Evolutionary conservation across 805 yeast species (phyloP).

Genomic region (Yarrowia sp.): DNA sequence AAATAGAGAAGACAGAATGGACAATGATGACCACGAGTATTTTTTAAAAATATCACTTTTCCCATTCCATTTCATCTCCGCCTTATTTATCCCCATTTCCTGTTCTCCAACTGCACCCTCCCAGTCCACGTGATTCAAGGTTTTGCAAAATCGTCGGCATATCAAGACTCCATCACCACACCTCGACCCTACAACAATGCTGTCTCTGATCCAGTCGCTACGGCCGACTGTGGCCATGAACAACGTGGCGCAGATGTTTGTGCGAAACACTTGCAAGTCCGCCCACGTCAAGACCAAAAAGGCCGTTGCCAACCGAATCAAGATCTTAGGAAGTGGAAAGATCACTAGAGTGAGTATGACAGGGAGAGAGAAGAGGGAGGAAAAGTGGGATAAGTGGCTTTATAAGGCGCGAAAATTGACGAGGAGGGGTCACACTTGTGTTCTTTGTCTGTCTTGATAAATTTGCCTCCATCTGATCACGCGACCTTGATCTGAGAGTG

Average conservation of each 20-base stretch:
- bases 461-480: too few species aligned
- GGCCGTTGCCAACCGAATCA: conserved; percentile 38
- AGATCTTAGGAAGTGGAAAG: conserved; percentile 60
- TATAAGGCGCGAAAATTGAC: too few species aligned
- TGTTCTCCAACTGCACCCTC: not conserved
- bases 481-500: too few species aligned
- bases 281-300: conserved; percentile 37
- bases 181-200: conserved; percentile 29
- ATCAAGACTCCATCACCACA: conserved; percentile 30
- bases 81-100: not conserved
- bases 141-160: conserved; percentile 32
- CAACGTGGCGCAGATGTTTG: conserved; percentile 34
- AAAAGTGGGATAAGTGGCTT: too few species aligned
- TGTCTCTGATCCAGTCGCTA: conserved; percentile 38
- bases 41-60: not conserved
- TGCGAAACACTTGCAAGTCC: conserved; percentile 29
- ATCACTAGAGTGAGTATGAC: conserved; percentile 57
- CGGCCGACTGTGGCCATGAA: conserved; percentile 37
- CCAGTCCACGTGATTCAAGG: conserved; percentile 32
- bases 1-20: not conserved
- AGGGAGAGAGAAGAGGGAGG: not conserved
- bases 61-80: not conserved
- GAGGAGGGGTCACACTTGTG: too few species aligned
- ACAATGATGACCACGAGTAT: too few species aligned
- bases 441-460: too few species aligned